phyloP scores from a whole-genome alignment of 495 filamentous ascomycete species.

The Daldinia childiae region DNA sequence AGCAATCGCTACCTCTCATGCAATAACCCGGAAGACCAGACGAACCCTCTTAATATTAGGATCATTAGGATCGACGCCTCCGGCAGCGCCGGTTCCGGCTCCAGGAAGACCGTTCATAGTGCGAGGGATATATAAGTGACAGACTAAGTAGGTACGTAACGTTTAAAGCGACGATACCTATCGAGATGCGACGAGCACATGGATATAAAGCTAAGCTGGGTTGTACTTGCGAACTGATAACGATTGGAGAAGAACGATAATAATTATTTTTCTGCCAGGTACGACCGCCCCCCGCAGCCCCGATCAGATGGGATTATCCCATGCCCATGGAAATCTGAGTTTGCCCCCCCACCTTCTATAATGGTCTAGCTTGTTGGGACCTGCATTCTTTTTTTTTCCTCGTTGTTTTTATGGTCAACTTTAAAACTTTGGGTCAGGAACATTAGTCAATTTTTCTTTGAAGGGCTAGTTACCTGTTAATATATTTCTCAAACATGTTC shows the following conservation, averaged over 20 bases:
- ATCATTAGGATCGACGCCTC: slow-evolving; percentile 49
- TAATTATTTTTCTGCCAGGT: slow-evolving; percentile 41
- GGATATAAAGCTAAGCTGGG: too few species aligned
- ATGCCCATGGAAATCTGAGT: not conserved
- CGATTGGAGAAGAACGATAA: slow-evolving; percentile 12
- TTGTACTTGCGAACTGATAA: not conserved
- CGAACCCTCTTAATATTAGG: slow-evolving; percentile 53
- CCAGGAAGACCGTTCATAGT: slow-evolving; percentile 45
- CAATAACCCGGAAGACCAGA: slow-evolving; percentile 21
- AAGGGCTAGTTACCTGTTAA: too few species aligned
- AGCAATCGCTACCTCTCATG: slow-evolving; percentile 25
- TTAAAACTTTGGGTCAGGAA: too few species aligned
- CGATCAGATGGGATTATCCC: slow-evolving; percentile 8
- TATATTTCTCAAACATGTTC: too few species aligned
- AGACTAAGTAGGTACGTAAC: not conserved
- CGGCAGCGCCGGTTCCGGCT: slow-evolving; percentile 26
- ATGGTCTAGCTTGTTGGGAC: slow-evolving; percentile 9
- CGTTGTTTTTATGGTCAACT: not conserved
- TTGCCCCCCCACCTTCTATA: slow-evolving; percentile 2
- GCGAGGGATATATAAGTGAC: not conserved
- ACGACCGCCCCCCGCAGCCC: slow-evolving; percentile 23
- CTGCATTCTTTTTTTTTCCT: slow-evolving; percentile 18
- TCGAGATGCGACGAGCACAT: not conserved
- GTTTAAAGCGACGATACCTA: not conserved
- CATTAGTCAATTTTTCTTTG: too few species aligned